These are phyloP conservation scores for Viridothelium virens DNA, from an alignment of 495 filamentous ascomycete genomes.

Conservation along the genomic window DNA sequence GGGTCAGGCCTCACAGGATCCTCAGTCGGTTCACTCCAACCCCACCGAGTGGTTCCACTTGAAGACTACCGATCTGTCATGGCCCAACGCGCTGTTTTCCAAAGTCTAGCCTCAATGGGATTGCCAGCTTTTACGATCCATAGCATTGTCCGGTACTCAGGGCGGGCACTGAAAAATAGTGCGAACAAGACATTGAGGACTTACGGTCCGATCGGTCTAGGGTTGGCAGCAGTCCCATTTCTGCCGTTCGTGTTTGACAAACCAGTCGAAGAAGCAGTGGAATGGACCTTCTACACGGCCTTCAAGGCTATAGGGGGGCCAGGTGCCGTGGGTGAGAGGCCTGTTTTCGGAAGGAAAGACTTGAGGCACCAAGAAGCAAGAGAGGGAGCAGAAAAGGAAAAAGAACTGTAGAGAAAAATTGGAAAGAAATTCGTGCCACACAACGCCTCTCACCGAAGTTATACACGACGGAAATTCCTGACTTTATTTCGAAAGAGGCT, in stretches of 20 bases:
- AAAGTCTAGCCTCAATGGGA: constrained; percentile 85
- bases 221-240: constrained; percentile 78
- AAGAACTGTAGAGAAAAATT: constrained; percentile 2
- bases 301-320: constrained; percentile 64
- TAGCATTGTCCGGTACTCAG: constrained; percentile 78
- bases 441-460: no score
- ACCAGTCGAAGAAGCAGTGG: constrained; percentile 82
- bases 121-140: constrained; percentile 94
- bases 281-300: constrained; percentile 78
- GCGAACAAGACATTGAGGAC: constrained; percentile 69
- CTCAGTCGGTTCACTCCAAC: constrained; percentile 26
- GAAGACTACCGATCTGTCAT: constrained; percentile 90
- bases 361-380: constrained; percentile 39
- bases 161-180: constrained; percentile 65
- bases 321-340: constrained; percentile 45
- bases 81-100: constrained; percentile 83
- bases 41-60: constrained; percentile 58
- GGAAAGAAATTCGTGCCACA: no score
- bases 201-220: constrained; percentile 86
- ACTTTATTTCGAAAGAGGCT: no score
- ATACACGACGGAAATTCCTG: no score
- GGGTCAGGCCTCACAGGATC: constrained; percentile 13
- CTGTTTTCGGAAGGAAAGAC: constrained; percentile 49
- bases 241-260: constrained; percentile 87
- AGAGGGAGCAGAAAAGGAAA: constrained; percentile 25